Evolutionary conservation across 192 early-diverging fungal species (phyloP).

Genomic region (Piromyces sp.): DNA sequence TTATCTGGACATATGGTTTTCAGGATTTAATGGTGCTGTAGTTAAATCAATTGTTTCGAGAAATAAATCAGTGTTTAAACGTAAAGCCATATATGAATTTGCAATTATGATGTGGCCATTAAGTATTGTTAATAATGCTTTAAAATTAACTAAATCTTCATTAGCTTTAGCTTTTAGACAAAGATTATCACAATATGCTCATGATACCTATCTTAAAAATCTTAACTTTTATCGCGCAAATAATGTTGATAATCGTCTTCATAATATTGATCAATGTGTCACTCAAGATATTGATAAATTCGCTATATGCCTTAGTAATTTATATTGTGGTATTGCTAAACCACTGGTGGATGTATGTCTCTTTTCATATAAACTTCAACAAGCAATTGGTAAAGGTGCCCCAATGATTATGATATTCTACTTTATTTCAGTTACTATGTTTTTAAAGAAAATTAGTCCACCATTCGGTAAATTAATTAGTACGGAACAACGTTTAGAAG

Average conservation of each 20-base stretch:
- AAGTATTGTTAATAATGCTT: background rate
- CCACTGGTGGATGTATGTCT: constrained; percentile 69
- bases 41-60: constrained; percentile 62
- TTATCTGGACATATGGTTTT: background rate
- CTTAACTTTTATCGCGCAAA: background rate
- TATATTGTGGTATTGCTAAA: constrained; percentile 91
- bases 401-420: constrained; percentile 68
- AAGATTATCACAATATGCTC: background rate
- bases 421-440: constrained; percentile 66
- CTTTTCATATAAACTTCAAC: constrained; percentile 58
- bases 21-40: constrained; percentile 31
- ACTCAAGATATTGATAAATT: constrained; percentile 86
- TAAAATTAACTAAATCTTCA: background rate
- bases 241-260: constrained; percentile 83
- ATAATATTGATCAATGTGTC: constrained; percentile 63
- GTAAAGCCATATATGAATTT: constrained; percentile 42
- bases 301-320: constrained; percentile 60
- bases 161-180: background rate
- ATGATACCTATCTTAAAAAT: background rate
- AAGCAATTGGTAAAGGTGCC: constrained; percentile 52
- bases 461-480: constrained; percentile 93
- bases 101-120: constrained; percentile 33
- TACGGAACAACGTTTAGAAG: constrained; percentile 72
- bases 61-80: constrained; percentile 35
- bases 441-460: constrained; percentile 71